Conservation (phyloP, 768 basidiomycete genomes). For the Crucibulum laeve region DNA sequence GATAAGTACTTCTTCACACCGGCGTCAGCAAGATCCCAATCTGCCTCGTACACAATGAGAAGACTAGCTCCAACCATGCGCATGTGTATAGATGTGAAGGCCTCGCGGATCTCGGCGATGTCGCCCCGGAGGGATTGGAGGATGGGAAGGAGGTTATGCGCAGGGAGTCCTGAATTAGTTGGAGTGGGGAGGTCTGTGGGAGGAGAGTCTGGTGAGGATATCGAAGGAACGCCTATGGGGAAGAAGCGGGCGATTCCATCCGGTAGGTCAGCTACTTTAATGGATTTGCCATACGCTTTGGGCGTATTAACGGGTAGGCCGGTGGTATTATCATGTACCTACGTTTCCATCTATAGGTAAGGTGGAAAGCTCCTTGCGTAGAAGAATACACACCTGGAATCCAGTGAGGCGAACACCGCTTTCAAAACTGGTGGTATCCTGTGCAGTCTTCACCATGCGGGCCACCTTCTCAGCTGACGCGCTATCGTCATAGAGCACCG, state of each 20-base stretch:
- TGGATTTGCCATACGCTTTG: conserved; percentile 74
- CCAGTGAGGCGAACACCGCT: conserved; percentile 85
- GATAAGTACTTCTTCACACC: conserved; percentile 29
- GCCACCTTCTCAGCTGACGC: conserved; percentile 68
- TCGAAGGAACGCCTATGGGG: conserved; percentile 35
- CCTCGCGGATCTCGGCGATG: conserved; percentile 40
- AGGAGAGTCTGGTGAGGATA: conserved; percentile 9
- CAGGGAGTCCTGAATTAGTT: conserved; percentile 49
- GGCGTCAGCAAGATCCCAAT: conserved; percentile 36
- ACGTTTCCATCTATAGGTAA: conserved; percentile 4
- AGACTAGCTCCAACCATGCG: conserved; percentile 83
- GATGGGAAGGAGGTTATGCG: conserved; percentile 48
- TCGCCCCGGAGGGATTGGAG: conserved; percentile 51
- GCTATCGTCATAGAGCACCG: conserved; percentile 71
- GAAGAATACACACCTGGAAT: conserved; percentile 63
- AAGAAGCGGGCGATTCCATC: conserved; percentile 81
- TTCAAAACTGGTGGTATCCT: conserved; percentile 64
- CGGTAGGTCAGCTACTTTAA: conserved; percentile 64
- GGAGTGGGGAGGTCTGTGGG: not conserved
- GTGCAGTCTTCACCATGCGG: conserved; percentile 72
- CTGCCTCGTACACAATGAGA: conserved; percentile 70
- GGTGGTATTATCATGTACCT: conserved; percentile 72
- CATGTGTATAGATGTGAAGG: conserved; percentile 36
- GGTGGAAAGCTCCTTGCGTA: not conserved
- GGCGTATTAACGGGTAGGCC: conserved; percentile 56